Percentiles rank a stretch among this genome's conserved stretches.
Evolutionary conservation across 2,329 filamentous ascomycete species (phyloP).

Genomic region (Trichoderma harzianum): DNA sequence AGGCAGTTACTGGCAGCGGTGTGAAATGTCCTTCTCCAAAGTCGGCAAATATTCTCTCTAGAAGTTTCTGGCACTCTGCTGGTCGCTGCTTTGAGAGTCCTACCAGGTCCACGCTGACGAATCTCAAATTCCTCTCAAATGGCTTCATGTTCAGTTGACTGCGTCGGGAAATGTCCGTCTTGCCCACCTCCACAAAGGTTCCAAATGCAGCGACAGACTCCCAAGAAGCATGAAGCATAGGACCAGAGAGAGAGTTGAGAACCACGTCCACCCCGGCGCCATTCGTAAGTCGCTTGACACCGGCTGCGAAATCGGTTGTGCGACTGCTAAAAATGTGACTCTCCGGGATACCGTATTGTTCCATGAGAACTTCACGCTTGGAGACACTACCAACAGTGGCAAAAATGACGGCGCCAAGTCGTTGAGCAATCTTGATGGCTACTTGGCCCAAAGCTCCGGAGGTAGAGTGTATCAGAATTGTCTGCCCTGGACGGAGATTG

Average conservation of each 20-base stretch:
- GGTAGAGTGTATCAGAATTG: slow-evolving; percentile 27
- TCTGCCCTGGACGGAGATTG: slow-evolving; percentile 22
- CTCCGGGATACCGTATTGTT: not conserved
- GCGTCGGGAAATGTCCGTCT: slow-evolving; percentile 30
- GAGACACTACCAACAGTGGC: not conserved
- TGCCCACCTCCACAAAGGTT: slow-evolving; percentile 31
- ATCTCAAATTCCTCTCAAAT: not conserved
- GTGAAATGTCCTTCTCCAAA: slow-evolving; percentile 9
- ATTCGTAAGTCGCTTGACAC: not conserved
- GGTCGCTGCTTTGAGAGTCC: slow-evolving; percentile 14
- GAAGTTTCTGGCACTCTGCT: slow-evolving; percentile 17
- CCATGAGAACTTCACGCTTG: not conserved
- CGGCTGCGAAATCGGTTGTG: not conserved
- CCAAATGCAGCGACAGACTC: slow-evolving; percentile 23
- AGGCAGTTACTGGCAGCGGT: slow-evolving; percentile 10
- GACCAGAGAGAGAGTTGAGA: slow-evolving; percentile 31
- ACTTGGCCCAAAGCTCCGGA: slow-evolving; percentile 33
- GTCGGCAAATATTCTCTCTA: slow-evolving; percentile 15
- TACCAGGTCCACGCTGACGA: slow-evolving; percentile 16
- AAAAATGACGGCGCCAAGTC: slow-evolving; percentile 12
- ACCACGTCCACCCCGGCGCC: slow-evolving; percentile 33
- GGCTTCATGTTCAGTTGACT: slow-evolving; percentile 3
- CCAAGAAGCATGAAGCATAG: slow-evolving; percentile 31
- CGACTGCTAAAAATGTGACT: slow-evolving; percentile 8
- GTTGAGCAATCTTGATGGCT: slow-evolving; percentile 33